phyloP scores from a whole-genome alignment of 306 rosid species.

The Prunus salicina region DNA sequence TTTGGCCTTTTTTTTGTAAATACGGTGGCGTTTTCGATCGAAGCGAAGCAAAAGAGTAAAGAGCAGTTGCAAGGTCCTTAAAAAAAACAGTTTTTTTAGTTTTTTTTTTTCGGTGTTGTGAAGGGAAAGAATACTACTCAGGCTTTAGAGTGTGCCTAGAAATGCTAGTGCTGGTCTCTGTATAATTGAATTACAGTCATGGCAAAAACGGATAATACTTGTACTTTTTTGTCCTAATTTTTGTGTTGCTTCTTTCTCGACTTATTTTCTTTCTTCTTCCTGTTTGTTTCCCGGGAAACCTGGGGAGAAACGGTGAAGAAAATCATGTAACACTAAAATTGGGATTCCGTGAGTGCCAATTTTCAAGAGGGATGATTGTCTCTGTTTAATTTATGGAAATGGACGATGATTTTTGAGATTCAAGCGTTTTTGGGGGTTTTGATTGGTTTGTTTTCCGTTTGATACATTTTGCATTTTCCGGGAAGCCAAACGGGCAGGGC shows the following conservation, averaged over 20 bases:
- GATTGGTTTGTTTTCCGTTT: background rate
- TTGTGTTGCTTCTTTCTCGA: background rate
- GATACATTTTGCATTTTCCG: background rate
- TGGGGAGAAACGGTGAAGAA: background rate
- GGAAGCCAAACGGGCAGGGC: background rate
- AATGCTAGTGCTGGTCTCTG: background rate
- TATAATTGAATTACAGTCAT: background rate
- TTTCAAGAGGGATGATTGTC: background rate
- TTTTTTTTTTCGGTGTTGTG: constrained; percentile 32
- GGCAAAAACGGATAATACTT: constrained; percentile 1
- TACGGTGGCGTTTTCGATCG: constrained; percentile 34
- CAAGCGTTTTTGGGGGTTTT: background rate
- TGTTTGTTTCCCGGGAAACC: background rate
- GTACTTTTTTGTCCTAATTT: constrained; percentile 5
- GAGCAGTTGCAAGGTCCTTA: background rate
- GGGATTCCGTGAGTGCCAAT: background rate
- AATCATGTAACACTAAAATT: background rate
- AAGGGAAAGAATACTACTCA: constrained; percentile 20
- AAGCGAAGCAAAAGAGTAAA: background rate
- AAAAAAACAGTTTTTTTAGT: background rate
- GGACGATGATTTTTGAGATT: background rate
- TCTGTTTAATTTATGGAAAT: background rate
- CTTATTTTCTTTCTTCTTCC: background rate
- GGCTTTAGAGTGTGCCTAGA: too few relatives aligned
- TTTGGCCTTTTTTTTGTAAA: constrained; percentile 39